Evolutionary conservation across 768 basidiomycete genomes (phyloP), one percentile per base, ranked within the genome.

Genomic region (Leccinum barrowsii): DNA sequence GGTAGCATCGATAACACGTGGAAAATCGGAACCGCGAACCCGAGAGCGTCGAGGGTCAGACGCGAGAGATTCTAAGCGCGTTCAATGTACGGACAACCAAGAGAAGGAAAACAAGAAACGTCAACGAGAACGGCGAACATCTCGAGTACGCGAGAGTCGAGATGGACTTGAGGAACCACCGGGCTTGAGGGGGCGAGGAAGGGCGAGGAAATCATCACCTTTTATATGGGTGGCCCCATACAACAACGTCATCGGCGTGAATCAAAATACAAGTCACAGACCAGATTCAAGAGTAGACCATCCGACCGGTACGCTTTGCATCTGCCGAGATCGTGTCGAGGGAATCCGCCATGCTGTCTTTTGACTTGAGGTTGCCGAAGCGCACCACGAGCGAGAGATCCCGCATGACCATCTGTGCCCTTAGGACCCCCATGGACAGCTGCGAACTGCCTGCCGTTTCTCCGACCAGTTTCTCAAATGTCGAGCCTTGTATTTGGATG

Each of bases 1-100:
- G 42, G 57, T 52, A 34, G 73, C 73, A n/a, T 67, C 66, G 44
- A 73, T 52, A 50, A 69, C 50, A 24, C 11, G 34, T 2, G 61
- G 56, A 7, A 58, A 32, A 37, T n/a, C 37, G 5, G 58, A 40
- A 55, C 19, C 35, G 40, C 40, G n/a, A 19, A 46, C 17, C 0
- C 52, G 59, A 53, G 52, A 56, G 24, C 52, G 48, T 26, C 26
- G 26, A 4, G 62, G 56, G 11, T 17, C 52, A 15, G 64, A 53
- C 10, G 54, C 57, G 46, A 62, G 56, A 48, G 71, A 69, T 26
- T 6, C 26, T 26, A 28, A 61, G 61, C 22, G 63, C 69, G 35
- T 47, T 57, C 47, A 60, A 54, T 5, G 54, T 51, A 40, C 58
- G 47, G 59, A 53, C 24, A 34, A 53, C 22, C 32, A 59, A 62